phyloP scores from a whole-genome alignment of 495 filamentous ascomycete genomes.

The Lepraria neglecta region DNA sequence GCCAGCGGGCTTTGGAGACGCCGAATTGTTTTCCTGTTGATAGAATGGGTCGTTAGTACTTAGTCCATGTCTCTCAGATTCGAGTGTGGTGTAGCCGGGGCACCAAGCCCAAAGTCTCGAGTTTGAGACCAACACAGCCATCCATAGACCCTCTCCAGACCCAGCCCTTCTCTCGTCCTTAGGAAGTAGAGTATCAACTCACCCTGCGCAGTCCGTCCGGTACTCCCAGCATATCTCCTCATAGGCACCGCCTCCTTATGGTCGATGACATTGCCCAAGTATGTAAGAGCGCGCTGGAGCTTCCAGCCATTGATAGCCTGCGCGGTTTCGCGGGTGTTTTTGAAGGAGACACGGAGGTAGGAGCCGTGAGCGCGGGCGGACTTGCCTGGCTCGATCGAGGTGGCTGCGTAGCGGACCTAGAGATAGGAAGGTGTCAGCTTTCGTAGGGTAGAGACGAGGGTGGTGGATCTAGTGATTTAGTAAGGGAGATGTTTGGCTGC shows the following conservation, averaged over 20 bases:
- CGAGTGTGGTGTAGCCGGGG: too few relatives aligned
- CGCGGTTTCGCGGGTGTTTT: constrained; percentile 99
- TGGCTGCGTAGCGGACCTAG: constrained; percentile 97
- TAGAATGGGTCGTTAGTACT: background rate
- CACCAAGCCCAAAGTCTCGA: too few relatives aligned
- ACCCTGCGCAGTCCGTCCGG: constrained; percentile 93
- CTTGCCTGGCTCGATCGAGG: constrained; percentile 79
- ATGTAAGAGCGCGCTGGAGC: constrained; percentile 83
- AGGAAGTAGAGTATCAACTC: constrained; percentile 54
- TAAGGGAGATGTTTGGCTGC: constrained; percentile 10
- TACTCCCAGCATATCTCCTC: constrained; percentile 90
- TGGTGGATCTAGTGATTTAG: background rate
- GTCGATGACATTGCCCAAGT: constrained; percentile 92
- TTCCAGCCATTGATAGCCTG: constrained; percentile 99
- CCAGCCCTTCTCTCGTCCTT: too few relatives aligned
- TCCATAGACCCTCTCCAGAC: too few relatives aligned
- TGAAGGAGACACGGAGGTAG: constrained; percentile 98
- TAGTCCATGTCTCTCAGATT: too few relatives aligned
- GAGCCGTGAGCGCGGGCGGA: constrained; percentile 94
- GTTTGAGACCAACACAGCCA: too few relatives aligned
- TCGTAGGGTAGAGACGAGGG: constrained; percentile 6
- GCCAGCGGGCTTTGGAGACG: constrained; percentile 96
- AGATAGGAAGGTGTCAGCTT: constrained; percentile 25
- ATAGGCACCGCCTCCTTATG: constrained; percentile 96
- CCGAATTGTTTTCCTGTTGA: constrained; percentile 90